phyloP scores from a whole-genome alignment of 257 asterid genomes.

The Dorcoceras hygrometricum region DNA sequence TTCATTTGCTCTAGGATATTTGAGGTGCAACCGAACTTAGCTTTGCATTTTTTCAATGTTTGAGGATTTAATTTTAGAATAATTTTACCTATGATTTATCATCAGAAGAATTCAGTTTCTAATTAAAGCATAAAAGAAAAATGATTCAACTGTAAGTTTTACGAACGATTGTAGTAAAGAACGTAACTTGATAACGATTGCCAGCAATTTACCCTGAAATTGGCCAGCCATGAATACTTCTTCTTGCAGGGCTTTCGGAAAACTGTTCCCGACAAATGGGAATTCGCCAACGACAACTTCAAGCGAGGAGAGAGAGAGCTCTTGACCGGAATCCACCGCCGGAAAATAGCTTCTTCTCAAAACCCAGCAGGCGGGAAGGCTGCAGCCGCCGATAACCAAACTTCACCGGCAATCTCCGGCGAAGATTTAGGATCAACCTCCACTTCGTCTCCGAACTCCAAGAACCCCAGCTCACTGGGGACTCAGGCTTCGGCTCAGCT shows the following conservation, averaged over 20 bases:
- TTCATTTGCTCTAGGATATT: too few relatives aligned
- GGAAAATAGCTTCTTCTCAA: slow-evolving; percentile 42
- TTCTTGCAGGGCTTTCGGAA: slow-evolving; percentile 70
- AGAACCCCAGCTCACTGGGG: slow-evolving; percentile 51
- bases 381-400: slow-evolving; percentile 20
- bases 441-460: slow-evolving; percentile 62
- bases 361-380: slow-evolving; percentile 28
- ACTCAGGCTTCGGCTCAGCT: slow-evolving; percentile 53
- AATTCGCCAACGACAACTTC: slow-evolving; percentile 79
- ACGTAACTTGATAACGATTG: too few relatives aligned
- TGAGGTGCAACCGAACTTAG: too few relatives aligned
- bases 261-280: slow-evolving; percentile 86
- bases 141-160: too few relatives aligned
- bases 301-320: slow-evolving; percentile 64
- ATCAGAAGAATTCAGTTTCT: too few relatives aligned
- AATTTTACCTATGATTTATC: too few relatives aligned
- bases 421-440: slow-evolving; percentile 69
- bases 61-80: too few relatives aligned
- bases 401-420: slow-evolving; percentile 52
- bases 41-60: too few relatives aligned
- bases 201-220: too few relatives aligned
- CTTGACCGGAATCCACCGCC: slow-evolving; percentile 62
- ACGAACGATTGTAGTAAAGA: too few relatives aligned
- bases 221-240: too few relatives aligned
- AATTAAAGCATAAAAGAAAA: too few relatives aligned